Percentiles rank a stretch among this genome's conserved stretches.
These are phyloP conservation scores for Leucocoprinus sp. DNA, from an alignment of 768 basidiomycete genomes.

Conservation along the genomic window DNA sequence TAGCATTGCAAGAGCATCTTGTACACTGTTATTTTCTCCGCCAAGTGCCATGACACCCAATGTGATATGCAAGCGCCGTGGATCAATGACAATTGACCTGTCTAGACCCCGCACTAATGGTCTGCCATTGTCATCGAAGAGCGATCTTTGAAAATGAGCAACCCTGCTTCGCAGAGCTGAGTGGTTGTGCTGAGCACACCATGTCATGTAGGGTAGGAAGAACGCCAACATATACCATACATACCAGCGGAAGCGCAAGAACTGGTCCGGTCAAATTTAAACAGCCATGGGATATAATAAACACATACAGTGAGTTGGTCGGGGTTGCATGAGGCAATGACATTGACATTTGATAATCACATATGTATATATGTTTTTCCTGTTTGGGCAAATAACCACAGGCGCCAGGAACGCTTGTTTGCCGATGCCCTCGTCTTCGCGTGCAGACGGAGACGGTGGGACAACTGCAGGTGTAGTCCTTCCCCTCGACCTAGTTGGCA, in stretches of 20 bases:
- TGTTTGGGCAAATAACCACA: not conserved
- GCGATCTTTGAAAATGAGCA: slow-evolving; percentile 28
- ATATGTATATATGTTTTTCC: slow-evolving; percentile 4
- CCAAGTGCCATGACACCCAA: slow-evolving; percentile 65
- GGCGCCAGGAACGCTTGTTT: not conserved
- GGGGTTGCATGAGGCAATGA: slow-evolving; percentile 4
- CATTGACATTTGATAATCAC: not conserved
- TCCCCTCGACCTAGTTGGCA: slow-evolving; percentile 45
- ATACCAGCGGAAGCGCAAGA: slow-evolving; percentile 25
- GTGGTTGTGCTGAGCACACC: slow-evolving; percentile 25
- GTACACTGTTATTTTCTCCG: slow-evolving; percentile 25
- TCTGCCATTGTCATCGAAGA: slow-evolving; percentile 27
- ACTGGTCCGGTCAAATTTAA: slow-evolving; percentile 15
- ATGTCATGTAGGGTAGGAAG: not conserved
- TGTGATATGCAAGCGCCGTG: slow-evolving; percentile 60
- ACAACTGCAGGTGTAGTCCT: slow-evolving; percentile 50
- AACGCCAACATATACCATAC: slow-evolving; percentile 3
- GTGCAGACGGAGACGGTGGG: slow-evolving; percentile 19
- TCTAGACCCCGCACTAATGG: slow-evolving; percentile 46
- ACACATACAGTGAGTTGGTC: slow-evolving; percentile 27
- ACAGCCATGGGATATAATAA: not conserved
- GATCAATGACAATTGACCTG: slow-evolving; percentile 46
- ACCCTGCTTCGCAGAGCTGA: slow-evolving; percentile 27
- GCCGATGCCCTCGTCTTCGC: slow-evolving; percentile 8
- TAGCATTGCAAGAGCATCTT: slow-evolving; percentile 36